Base-by-base conservation (phyloP, 2,329 filamentous ascomycete genomes). In the Clonostachys chloroleuca region DNA sequence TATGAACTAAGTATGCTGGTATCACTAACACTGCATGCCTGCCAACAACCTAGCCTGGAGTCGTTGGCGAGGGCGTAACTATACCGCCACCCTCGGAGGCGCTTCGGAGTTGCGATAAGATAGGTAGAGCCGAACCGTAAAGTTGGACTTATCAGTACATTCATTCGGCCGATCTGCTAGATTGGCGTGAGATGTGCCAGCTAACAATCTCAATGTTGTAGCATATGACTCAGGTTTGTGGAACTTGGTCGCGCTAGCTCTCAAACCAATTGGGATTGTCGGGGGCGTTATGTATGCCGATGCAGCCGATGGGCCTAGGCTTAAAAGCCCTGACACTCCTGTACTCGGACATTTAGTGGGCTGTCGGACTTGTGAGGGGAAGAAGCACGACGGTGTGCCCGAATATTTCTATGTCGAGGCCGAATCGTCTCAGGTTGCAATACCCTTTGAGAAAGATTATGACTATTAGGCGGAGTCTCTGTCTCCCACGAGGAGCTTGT, bases 391-490 rank as follows among this genome's bases (percentile, higher is more conserved):
- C 10, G 36, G 42, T 3, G 16, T 55, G 9, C 54, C 42, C 0
- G 37, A 52, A 34, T 77, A 83, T 54, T 63, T 67, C 2, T 72
- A 76, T 14, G 64, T 67, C 0, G 57, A 45, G 1, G 54, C 51
- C 3, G 43, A 60, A 4, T 70, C 69, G 2, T 56, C 64, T 1
- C 54, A 59, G 1, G 81, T 80, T 53, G 64, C 58, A 1, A 54
- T 78, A 0, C 80, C 81, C 1, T 73, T 73, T 9, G 69, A 76
- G 40, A 42, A 56, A 0, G 62, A 73, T 49, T 88, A 89, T 56
- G 83, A 90, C 55, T 75, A 90, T 24, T 86, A 89, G 59, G 74
- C 75, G 3, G 82, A 90, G 44, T 90, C 86, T 86, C 84, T 89
- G 10, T 84, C 89, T 63, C 86, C 90, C 60, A 86, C 83, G 1